Percentiles rank a stretch among this genome's conserved stretches.
Evolutionary conservation across 1,284 basidiomycete species (phyloP).

Genomic region (Cerrena zonata): DNA sequence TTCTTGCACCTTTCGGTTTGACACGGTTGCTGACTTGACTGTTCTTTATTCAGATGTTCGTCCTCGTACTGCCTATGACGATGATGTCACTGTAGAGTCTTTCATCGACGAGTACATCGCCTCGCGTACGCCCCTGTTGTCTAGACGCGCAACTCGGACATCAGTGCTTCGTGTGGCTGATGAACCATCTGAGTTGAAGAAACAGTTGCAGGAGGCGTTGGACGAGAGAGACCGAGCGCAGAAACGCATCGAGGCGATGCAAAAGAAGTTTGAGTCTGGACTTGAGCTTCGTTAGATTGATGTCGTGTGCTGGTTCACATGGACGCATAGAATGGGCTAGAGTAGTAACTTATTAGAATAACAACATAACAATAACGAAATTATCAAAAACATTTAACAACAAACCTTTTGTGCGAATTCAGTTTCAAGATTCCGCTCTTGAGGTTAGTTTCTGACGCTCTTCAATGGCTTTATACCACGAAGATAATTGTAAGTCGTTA

Average conservation of each 20-base stretch:
- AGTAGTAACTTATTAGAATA: no score
- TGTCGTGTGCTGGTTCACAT: background rate
- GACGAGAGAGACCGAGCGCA: slow-evolving; percentile 1
- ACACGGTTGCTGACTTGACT: no score
- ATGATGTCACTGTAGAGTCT: background rate
- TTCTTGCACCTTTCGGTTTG: no score
- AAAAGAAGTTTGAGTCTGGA: no score
- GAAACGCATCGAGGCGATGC: background rate
- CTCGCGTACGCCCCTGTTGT: background rate
- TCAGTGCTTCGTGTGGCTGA: background rate
- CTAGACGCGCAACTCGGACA: background rate
- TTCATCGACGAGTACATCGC: no score
- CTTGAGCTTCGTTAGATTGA: no score
- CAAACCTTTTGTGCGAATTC: background rate
- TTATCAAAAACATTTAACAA: no score
- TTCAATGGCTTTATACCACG: background rate
- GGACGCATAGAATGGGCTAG: no score
- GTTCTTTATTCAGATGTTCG: no score
- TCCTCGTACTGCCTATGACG: background rate
- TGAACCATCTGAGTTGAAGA: background rate
- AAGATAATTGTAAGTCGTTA: background rate
- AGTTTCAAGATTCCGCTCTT: background rate
- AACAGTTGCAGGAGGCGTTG: slow-evolving; percentile 1
- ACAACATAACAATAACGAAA: background rate
- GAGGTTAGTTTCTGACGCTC: background rate